Evolutionary conservation across 805 yeast genomes (phyloP).

Genomic region (Cyberlindnera suaveolens): DNA sequence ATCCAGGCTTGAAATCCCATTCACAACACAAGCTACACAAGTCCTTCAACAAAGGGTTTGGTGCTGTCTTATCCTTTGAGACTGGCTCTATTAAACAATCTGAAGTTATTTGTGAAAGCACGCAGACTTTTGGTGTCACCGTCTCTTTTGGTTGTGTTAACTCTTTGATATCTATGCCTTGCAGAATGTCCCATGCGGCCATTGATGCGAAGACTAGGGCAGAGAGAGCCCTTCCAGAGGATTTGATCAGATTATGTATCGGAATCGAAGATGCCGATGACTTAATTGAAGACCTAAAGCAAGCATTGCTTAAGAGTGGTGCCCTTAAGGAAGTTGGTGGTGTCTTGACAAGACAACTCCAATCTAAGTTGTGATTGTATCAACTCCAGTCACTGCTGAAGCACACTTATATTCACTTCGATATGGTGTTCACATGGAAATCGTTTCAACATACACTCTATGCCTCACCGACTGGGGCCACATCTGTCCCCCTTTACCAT

Average conservation of each 20-base stretch:
- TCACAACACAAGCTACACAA: constrained; percentile 78
- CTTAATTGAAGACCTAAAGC: constrained; percentile 70
- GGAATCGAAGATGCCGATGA: constrained; percentile 86
- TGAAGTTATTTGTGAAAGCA: constrained; percentile 67
- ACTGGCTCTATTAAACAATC: constrained; percentile 68
- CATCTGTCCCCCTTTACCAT: neutral
- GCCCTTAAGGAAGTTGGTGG: constrained; percentile 33
- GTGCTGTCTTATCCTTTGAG: constrained; percentile 85
- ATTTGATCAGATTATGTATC: constrained; percentile 80
- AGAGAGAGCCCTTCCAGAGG: constrained; percentile 90
- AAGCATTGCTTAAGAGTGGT: constrained; percentile 64
- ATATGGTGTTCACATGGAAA: constrained; percentile 1
- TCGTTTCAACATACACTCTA: constrained; percentile 6
- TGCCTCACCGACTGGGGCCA: neutral
- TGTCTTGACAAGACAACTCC: constrained; percentile 15
- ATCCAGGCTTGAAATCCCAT: constrained; percentile 77
- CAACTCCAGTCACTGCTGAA: neutral
- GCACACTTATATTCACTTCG: neutral
- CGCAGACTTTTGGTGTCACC: constrained; percentile 78
- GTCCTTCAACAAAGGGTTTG: constrained; percentile 75
- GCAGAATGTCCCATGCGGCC: constrained; percentile 96
- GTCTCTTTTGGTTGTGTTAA: constrained; percentile 94
- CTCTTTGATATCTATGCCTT: constrained; percentile 88
- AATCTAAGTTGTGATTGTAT: constrained; percentile 15
- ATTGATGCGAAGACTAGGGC: constrained; percentile 82